A percentile compares a stretch with the other conserved stretches of the same genome.
phyloP scores from a whole-genome alignment of 805 yeast genomes.

The Candida insectorum region DNA sequence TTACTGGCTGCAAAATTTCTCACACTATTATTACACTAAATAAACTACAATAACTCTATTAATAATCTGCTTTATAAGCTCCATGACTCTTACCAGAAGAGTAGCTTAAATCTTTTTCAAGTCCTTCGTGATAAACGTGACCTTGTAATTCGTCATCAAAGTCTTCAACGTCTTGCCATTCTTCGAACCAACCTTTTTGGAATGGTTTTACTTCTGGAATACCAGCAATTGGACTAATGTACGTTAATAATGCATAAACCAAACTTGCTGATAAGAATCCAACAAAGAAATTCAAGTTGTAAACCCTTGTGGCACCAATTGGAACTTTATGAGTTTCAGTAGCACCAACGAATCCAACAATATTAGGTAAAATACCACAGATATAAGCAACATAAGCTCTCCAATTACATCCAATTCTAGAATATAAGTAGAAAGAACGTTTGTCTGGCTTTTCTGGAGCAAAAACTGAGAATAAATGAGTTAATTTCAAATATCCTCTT shows the following conservation, averaged over 20 bases:
- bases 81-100: constrained; percentile 10
- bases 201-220: constrained; percentile 33
- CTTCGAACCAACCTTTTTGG: constrained; percentile 60
- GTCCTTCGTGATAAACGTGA: constrained; percentile 19
- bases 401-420: constrained; percentile 70
- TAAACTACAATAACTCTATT: too few relatives aligned
- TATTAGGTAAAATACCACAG: constrained; percentile 77
- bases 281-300: constrained; percentile 69
- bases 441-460: constrained; percentile 30
- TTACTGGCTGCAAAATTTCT: too few relatives aligned
- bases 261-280: constrained; percentile 63
- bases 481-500: constrained; percentile 63
- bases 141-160: constrained; percentile 46
- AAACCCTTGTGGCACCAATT: constrained; percentile 70
- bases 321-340: constrained; percentile 70
- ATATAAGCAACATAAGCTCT: constrained; percentile 79
- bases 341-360: constrained; percentile 85
- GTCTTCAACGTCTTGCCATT: constrained; percentile 60
- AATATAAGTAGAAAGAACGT: constrained; percentile 54
- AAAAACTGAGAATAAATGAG: constrained; percentile 56
- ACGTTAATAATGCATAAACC: constrained; percentile 52
- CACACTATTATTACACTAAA: too few relatives aligned
- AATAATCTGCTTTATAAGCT: too few relatives aligned
- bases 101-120: constrained; percentile 10
- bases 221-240: constrained; percentile 50